Evolutionary conservation across 352 stramenopile species (phyloP).

Genomic region (Globisporangium uncinulatum): DNA sequence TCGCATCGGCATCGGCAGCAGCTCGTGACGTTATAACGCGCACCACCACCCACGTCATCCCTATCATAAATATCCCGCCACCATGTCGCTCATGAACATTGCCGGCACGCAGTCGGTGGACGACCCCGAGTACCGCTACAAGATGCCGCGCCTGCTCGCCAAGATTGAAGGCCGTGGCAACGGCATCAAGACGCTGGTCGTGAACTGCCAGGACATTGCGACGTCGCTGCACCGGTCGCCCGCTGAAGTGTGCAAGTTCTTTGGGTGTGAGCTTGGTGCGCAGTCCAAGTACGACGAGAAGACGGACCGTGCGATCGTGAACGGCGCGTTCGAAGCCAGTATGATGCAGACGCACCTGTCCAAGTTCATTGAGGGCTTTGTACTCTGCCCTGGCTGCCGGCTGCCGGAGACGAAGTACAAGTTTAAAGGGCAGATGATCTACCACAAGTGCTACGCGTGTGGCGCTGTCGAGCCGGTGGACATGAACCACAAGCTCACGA

Average conservation of each 20-base stretch:
- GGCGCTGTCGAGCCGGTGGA: conserved; percentile 95
- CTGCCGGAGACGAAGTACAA: conserved; percentile 99
- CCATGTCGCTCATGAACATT: conserved; percentile 90
- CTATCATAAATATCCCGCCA: conserved; percentile 13
- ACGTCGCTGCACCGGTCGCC: conserved; percentile 91
- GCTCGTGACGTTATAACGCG: conserved; percentile 32
- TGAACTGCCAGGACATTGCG: conserved; percentile 96
- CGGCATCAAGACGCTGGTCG: conserved; percentile 98
- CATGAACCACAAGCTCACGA: conserved; percentile 98
- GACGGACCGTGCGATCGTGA: conserved; percentile 95
- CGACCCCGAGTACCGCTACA: conserved; percentile 97
- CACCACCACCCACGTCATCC: not conserved
- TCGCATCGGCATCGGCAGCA: conserved; percentile 19
- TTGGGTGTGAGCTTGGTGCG: conserved; percentile 97
- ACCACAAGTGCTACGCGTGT: conserved; percentile 98
- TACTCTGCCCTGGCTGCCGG: conserved; percentile 95
- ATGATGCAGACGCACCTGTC: conserved; percentile 94
- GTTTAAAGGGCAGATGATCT: conserved; percentile 97
- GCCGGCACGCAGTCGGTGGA: conserved; percentile 88
- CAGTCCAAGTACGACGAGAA: conserved; percentile 97
- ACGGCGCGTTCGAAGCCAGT: conserved; percentile 93
- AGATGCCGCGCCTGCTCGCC: conserved; percentile 95
- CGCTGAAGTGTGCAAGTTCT: conserved; percentile 98
- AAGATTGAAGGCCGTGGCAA: conserved; percentile 99
- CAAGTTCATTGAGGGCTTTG: conserved; percentile 99